Base-by-base conservation (phyloP, 352 stramenopile species). In the Pythium sp. region DNA sequence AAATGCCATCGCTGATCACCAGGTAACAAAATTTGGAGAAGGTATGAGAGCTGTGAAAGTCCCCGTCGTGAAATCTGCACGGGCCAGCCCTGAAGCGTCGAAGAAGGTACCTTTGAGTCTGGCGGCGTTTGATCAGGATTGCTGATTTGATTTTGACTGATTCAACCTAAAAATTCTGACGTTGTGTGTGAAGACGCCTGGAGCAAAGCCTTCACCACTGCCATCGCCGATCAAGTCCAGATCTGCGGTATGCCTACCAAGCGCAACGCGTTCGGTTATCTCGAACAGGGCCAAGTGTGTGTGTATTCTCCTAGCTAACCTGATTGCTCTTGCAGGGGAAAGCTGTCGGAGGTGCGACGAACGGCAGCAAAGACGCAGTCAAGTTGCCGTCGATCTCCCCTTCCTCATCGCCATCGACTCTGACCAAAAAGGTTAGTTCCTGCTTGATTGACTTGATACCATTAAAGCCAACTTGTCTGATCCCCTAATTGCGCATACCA, bases 341-440 rank as follows among this genome's bases (percentile, higher is more conserved):
- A 62, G 46, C 20, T 14, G 22, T 51, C 9, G 8, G n/a, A 20
- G 26, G 56, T 5, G 22, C 20, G 54, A 58, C 43, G 12, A 41
- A 26, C 43, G 62, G 36, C 18, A 58, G 14, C 6, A 89, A 83
- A 71, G 73, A 84, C 28, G 56, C 65, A 8, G 69, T 88, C 47
- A 88, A 86, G 53, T 46, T 90, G 26, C 82, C 82, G 3, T 69
- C 62, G 8, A 63, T 90, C 26, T 62, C 54, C 26, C 26, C 15
- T n/a, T 30, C 54, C 14, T 38, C 71, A 24, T 20, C 70, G 2
- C 47, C 73, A n/a, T 38, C 54, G 20, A 75, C 66, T 26, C 71
- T 71, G 49, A 71, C 5, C 7, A 87, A 80, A 49, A 84, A 80
- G 65, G 76, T 79, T 64, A 6, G 28, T 18, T 54, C 8, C 5